Conservation (phyloP, 306 rosid genomes). For the Nissolia schottii region DNA sequence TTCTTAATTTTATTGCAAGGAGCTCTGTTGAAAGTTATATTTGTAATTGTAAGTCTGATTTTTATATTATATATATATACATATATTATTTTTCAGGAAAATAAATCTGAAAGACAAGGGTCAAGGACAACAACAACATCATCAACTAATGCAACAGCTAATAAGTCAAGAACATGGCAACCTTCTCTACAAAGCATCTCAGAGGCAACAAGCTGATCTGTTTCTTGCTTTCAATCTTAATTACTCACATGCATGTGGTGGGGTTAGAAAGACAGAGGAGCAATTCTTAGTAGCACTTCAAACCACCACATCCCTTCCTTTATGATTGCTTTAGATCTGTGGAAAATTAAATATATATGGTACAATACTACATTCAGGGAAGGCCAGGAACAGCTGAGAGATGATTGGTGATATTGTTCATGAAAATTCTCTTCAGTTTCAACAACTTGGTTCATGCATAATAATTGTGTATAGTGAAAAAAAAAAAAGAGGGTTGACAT, state of each 20-base stretch:
- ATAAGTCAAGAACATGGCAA: constrained; percentile 79
- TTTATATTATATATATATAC: too few species aligned
- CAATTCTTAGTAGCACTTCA: constrained; percentile 20
- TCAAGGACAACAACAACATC: constrained; percentile 45
- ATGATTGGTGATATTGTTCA: too few species aligned
- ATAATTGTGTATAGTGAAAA: constrained; percentile 58
- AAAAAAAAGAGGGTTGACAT: too few species aligned
- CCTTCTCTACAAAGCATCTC: constrained; percentile 79
- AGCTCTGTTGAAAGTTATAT: neutral
- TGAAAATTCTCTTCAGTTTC: constrained; percentile 23
- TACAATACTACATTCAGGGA: constrained; percentile 29
- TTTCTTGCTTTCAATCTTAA: constrained; percentile 24
- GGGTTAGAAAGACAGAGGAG: constrained; percentile 45
- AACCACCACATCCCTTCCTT: constrained; percentile 13
- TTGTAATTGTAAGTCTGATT: too few species aligned
- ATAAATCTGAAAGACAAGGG: constrained; percentile 49
- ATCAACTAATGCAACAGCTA: constrained; percentile 41
- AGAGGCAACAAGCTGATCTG: constrained; percentile 56
- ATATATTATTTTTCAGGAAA: constrained; percentile 45
- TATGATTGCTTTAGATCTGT: constrained; percentile 33
- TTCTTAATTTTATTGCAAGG: neutral
- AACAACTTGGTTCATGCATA: constrained; percentile 40
- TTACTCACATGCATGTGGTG: constrained; percentile 43
- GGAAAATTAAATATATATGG: constrained; percentile 28
- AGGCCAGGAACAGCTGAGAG: constrained; percentile 20